A percentile compares a stretch with the other conserved stretches of the same genome.
Evolutionary conservation across 2,329 filamentous ascomycete genomes (phyloP).

Genomic region (Parastagonospora avenae): DNA sequence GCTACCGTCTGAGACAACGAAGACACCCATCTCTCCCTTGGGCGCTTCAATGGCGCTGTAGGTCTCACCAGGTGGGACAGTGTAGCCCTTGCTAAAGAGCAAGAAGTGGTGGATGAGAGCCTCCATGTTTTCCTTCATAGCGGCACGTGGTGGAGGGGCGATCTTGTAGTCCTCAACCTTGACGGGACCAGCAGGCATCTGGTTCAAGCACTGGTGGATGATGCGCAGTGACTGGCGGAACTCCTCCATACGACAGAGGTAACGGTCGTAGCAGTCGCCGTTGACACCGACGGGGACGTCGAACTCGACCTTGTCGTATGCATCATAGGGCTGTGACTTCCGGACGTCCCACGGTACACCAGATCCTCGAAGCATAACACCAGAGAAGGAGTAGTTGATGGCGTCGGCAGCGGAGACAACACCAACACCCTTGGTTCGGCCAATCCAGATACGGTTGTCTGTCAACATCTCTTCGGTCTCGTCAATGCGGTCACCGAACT

Average conservation of each 20-base stretch:
- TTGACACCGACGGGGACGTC: conserved; percentile 96
- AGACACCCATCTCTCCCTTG: conserved; percentile 99
- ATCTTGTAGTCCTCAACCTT: conserved; percentile 99
- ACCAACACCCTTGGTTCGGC: conserved; percentile 87
- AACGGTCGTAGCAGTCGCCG: conserved; percentile 98
- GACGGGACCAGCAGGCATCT: conserved; percentile 94
- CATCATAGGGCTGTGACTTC: conserved; percentile 96
- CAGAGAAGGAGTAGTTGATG: conserved; percentile 95
- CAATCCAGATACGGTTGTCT: conserved; percentile 99
- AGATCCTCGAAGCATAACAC: conserved; percentile 96
- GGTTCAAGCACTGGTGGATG: conserved; percentile 98
- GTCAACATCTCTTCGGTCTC: conserved; percentile 98
- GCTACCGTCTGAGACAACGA: conserved; percentile 91
- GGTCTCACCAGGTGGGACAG: conserved; percentile 95
- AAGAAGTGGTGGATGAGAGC: conserved; percentile 99
- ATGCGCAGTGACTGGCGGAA: conserved; percentile 98
- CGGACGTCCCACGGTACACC: conserved; percentile 96
- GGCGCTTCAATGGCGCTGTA: conserved; percentile 99
- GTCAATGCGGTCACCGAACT: conserved; percentile 97
- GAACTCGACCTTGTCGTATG: conserved; percentile 97
- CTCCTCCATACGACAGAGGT: conserved; percentile 99
- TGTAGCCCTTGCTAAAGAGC: conserved; percentile 97
- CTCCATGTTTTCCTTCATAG: conserved; percentile 99
- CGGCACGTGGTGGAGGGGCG: conserved; percentile 88
- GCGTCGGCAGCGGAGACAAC: conserved; percentile 91